Percentiles rank a stretch among this genome's conserved stretches.
Evolutionary conservation across 2,329 filamentous ascomycete species (phyloP).

Genomic region (Colletotrichum endophyticum): DNA sequence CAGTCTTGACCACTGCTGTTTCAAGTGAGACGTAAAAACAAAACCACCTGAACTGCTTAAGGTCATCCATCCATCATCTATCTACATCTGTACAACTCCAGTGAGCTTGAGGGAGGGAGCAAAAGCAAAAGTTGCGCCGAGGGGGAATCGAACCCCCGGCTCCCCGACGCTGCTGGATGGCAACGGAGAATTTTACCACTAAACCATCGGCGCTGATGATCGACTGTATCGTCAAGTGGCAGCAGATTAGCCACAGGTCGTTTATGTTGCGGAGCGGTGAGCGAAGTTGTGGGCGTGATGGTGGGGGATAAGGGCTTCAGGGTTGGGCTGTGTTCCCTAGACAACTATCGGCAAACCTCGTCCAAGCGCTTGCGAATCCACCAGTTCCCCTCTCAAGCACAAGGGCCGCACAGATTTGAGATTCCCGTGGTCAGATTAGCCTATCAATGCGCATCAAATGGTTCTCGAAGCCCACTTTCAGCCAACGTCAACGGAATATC

Average conservation of each 20-base stretch:
- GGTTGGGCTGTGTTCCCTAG: neutral
- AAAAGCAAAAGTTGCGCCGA: slow-evolving; percentile 7
- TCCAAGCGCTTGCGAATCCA: neutral
- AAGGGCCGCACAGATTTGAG: neutral
- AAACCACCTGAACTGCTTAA: neutral
- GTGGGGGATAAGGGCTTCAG: slow-evolving; percentile 9
- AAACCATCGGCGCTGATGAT: slow-evolving; percentile 15
- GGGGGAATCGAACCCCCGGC: slow-evolving; percentile 22
- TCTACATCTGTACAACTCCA: neutral
- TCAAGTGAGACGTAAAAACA: neutral
- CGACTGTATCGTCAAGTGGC: neutral
- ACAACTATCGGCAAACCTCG: neutral
- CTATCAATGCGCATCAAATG: neutral
- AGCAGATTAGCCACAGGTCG: accelerated
- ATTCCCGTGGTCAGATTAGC: neutral
- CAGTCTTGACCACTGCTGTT: neutral
- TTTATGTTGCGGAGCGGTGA: neutral
- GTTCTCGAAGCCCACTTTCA: neutral
- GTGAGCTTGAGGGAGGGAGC: neutral
- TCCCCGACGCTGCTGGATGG: slow-evolving; percentile 19
- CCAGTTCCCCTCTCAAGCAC: neutral
- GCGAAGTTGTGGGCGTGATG: neutral
- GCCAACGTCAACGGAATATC: neutral
- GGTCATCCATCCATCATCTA: too few species aligned
- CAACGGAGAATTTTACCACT: slow-evolving; percentile 23